Percentiles rank a stretch among this genome's conserved stretches.
Evolutionary conservation across 1,139 yeast genomes (phyloP).

Genomic region (Spencermartinsiella ligniputridi): DNA sequence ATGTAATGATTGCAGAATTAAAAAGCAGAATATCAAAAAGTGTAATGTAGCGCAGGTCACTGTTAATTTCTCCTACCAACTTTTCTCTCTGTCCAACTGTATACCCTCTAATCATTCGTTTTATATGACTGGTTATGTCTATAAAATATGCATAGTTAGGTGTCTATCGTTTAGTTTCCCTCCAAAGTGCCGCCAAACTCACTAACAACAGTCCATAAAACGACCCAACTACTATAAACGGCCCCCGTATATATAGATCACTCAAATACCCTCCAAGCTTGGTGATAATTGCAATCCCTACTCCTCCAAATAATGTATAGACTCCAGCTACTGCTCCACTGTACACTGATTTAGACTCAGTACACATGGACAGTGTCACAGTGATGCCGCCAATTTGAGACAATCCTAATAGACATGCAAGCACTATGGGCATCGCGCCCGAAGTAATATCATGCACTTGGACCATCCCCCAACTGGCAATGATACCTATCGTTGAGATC

Average conservation of each 20-base stretch:
- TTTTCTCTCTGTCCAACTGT: no score
- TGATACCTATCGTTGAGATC: constrained; percentile 37
- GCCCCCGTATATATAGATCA: constrained; percentile 55
- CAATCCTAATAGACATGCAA: constrained; percentile 39
- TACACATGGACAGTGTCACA: constrained; percentile 44
- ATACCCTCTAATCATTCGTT: no score
- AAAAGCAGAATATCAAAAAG: no score
- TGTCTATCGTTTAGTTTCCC: constrained; percentile 29
- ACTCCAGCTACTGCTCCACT: constrained; percentile 69
- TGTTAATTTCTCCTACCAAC: no score
- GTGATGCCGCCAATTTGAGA: constrained; percentile 58
- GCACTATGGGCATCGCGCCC: constrained; percentile 35
- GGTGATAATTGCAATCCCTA: constrained; percentile 60
- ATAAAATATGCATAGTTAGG: no score
- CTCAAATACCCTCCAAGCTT: constrained; percentile 60
- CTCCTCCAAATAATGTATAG: constrained; percentile 61
- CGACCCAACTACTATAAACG: constrained; percentile 51
- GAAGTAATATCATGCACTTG: constrained; percentile 35
- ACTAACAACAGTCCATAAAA: constrained; percentile 37
- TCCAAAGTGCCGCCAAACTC: neutral
- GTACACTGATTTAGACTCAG: constrained; percentile 39
- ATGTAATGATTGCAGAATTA: no score
- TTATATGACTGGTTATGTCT: no score
- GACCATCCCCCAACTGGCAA: constrained; percentile 34
- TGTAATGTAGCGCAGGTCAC: neutral